Evolutionary conservation across 768 basidiomycete genomes (phyloP), one percentile per base, ranked within the genome.

Genomic region (Coprinellus micaceus): DNA sequence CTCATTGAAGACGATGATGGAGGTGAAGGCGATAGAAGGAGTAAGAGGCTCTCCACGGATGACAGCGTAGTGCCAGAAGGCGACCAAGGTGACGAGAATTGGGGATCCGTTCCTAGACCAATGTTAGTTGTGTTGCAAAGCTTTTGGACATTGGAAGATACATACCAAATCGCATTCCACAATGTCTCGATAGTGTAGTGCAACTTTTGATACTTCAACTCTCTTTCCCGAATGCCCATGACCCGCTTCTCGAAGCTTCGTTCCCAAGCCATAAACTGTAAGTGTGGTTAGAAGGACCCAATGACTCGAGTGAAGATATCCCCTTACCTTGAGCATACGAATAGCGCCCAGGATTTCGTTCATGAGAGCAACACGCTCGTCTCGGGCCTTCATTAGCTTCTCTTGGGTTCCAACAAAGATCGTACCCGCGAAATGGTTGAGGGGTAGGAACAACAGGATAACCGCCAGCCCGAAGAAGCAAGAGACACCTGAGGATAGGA

Each of bases 281-380:
- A 45, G 22, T 17, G 22, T 15, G 21, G 6, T 44, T 9, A 19
- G 33, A 88, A 63, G 19, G 22, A 39, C 30, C 11, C 22, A 52
- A 15, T 2, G 59, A 3, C 56, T 33, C 4, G 48, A 53, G 52
- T 55, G 52, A 45, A 15, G 33, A 30, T 1, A 21, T 4, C n/a
- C 17, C 6, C 22, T 6, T 37, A 78, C 78, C 64, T 96, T 95
- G 62, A 95, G 82, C 91, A 95, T 95, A 28, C 92, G 81, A 56
- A 95, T 94, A 12, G 82, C 92, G 47, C 91, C 91, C 10, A 94
- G 74, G 58, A 94, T 83, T 86, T 80, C 93, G 63, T 95, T 95
- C 94, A 96, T 97, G 50, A 96, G 72, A 2, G 89, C 78, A 22
- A 94, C 91, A 41, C 94, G 82, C 70, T 95, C 91, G 63, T 97